These are phyloP conservation scores for Quercus mongolica DNA, from an alignment of 306 rosid genomes.

Conservation along the genomic window DNA sequence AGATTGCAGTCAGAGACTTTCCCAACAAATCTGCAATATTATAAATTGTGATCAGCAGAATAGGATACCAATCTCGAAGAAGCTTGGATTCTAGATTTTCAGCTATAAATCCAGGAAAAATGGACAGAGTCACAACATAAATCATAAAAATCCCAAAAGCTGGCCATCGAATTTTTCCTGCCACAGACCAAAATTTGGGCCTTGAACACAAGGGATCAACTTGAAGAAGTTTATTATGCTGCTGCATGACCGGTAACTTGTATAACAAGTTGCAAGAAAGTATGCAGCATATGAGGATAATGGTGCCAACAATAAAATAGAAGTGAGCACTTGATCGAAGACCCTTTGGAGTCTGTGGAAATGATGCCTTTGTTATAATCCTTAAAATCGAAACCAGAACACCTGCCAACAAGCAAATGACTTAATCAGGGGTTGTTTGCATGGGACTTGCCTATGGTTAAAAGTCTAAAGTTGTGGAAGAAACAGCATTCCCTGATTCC, in stretches of 20 bases:
- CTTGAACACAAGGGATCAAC: slow-evolving; percentile 40
- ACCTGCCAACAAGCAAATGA: slow-evolving; percentile 48
- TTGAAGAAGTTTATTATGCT: slow-evolving; percentile 35
- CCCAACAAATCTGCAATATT: slow-evolving; percentile 76
- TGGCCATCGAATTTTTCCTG: slow-evolving; percentile 50
- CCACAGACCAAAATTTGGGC: slow-evolving; percentile 54
- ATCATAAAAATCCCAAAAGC: slow-evolving; percentile 69
- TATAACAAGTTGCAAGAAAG: slow-evolving; percentile 63
- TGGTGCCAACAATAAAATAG: slow-evolving; percentile 67
- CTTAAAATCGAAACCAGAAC: slow-evolving; percentile 71
- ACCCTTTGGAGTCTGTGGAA: slow-evolving; percentile 75
- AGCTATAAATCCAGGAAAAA: slow-evolving; percentile 86
- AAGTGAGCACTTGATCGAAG: slow-evolving; percentile 79
- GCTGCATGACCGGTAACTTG: slow-evolving; percentile 76
- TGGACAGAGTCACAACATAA: slow-evolving; percentile 78
- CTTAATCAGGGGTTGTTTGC: neutral
- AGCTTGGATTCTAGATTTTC: slow-evolving; percentile 66
- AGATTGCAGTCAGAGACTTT: slow-evolving; percentile 72
- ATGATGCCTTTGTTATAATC: slow-evolving; percentile 77
- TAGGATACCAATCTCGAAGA: slow-evolving; percentile 89
- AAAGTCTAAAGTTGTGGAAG: neutral
- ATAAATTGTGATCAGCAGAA: slow-evolving; percentile 70
- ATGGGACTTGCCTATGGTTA: neutral
- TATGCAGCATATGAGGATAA: slow-evolving; percentile 69
- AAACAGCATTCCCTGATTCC: no score